Base-by-base conservation (phyloP, 139 green algal species). In the Coelastrella sp. region DNA sequence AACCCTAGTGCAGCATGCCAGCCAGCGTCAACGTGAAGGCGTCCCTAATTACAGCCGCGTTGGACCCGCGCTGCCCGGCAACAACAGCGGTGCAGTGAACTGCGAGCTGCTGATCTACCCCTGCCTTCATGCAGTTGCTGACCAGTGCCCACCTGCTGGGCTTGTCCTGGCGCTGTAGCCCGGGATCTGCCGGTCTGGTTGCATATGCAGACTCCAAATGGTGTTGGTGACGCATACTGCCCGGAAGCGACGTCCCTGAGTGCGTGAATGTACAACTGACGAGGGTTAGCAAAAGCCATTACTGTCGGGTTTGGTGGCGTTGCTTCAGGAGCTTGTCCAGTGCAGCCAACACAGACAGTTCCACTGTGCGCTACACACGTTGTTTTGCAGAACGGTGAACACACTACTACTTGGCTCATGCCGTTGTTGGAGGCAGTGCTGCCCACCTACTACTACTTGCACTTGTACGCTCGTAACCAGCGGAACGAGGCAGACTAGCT, bases 201-300 rank as follows among this genome's bases (percentile, higher is more conserved):
- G 68, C 83, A 88, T 88, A 88, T 88, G 68, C 83, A 88, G 7
- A 88, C 83, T 6, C 22, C 58, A 7, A 80, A 80, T 16, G 22
- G 68, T 32, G 68, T 58, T 5, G 74, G 74, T 22, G 22, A 7
- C 74, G 5, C 7, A n/a, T n/a, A 57, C 6, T n/a, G 16, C 7
- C 74, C 74, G 17, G 74, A 80, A 19, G 71, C 16, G 22, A 58
- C 74, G 6, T 57, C 74, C 23, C 74, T 80, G 22, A 19, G 7
- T 7, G 74, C 22, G 11, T 58, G 7, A 2, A 60, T 16, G 11
- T 17, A 14, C 20, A 58, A 22, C 22, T 76, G 74, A 80, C 22
- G 22, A 57, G 22, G 5, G 74, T 80, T 58, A 80, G 74, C 74
- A n/a, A 10, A 6, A 14, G 74, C 7, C 22, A 5, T n/a, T n/a